These are phyloP conservation scores for Cyclospora cayetanensis DNA, from an alignment of 169 alveolate species.

Conservation along the genomic window DNA sequence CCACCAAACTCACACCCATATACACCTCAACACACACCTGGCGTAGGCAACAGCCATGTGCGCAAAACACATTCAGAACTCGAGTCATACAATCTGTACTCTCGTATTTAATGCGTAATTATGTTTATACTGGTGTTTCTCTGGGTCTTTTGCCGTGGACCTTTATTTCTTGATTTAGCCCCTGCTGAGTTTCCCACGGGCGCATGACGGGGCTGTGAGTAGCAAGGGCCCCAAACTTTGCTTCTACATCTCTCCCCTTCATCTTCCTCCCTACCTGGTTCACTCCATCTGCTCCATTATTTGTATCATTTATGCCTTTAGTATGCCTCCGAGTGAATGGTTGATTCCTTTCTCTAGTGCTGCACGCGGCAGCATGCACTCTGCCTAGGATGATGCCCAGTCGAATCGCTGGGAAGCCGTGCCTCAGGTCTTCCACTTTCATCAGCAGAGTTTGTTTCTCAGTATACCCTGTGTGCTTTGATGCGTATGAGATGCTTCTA, in stretches of 20 bases:
- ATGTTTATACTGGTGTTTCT: neutral
- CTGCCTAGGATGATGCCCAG: neutral
- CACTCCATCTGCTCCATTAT: neutral
- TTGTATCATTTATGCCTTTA: neutral
- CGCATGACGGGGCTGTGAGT: constrained; percentile 21
- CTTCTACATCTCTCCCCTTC: constrained; percentile 35
- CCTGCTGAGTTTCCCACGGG: neutral
- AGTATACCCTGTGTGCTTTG: no score
- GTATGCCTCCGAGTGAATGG: neutral
- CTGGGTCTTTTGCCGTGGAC: neutral
- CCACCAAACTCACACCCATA: no score
- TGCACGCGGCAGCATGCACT: neutral
- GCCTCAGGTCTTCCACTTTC: no score
- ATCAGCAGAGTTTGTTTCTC: no score
- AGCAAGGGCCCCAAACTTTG: neutral
- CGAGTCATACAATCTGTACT: no score
- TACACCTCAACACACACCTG: no score
- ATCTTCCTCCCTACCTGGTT: neutral
- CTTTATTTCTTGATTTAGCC: neutral
- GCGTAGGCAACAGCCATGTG: no score
- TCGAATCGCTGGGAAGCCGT: no score
- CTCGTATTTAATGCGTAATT: no score
- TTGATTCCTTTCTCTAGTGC: neutral
- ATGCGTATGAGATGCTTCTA: no score
- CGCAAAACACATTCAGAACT: no score